Evolutionary conservation across 2,329 filamentous ascomycete genomes (phyloP).

Genomic region (Beauveria asiatica): DNA sequence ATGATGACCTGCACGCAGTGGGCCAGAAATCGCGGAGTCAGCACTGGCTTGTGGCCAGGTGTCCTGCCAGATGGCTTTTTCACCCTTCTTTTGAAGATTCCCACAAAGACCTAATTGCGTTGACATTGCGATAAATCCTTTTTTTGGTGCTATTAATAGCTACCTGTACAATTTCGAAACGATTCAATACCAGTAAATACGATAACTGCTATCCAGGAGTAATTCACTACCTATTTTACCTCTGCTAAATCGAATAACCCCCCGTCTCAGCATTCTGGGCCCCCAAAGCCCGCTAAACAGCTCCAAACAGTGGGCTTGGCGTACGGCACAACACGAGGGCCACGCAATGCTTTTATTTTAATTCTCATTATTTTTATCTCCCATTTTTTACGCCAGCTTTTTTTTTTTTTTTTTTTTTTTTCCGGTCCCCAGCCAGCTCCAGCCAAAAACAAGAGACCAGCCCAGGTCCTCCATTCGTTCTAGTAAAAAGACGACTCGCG

Average conservation of each 20-base stretch:
- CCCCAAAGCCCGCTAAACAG: not conserved
- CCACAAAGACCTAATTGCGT: too few relatives aligned
- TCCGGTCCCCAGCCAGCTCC: not conserved
- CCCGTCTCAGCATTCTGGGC: too few relatives aligned
- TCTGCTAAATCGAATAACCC: not conserved
- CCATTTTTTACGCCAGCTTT: not conserved
- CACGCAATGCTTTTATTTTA: slow-evolving; percentile 1
- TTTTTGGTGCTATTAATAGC: too few relatives aligned
- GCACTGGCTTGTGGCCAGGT: too few relatives aligned
- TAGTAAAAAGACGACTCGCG: not conserved
- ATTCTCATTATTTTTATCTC: not conserved
- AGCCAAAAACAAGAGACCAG: not conserved
- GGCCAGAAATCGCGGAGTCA: not conserved
- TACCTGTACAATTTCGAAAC: too few relatives aligned
- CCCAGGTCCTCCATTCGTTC: not conserved
- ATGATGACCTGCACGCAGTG: too few relatives aligned
- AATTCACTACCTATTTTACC: too few relatives aligned
- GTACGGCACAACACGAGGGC: not conserved
- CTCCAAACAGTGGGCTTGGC: not conserved
- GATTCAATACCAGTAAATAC: too few relatives aligned
- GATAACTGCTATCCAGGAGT: too few relatives aligned
- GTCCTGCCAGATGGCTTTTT: too few relatives aligned
- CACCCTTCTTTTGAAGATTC: too few relatives aligned
- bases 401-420: not conserved
- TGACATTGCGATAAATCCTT: too few relatives aligned